Conservation (phyloP, 2,329 filamentous ascomycete species). For the Phialophora macrospora region DNA sequence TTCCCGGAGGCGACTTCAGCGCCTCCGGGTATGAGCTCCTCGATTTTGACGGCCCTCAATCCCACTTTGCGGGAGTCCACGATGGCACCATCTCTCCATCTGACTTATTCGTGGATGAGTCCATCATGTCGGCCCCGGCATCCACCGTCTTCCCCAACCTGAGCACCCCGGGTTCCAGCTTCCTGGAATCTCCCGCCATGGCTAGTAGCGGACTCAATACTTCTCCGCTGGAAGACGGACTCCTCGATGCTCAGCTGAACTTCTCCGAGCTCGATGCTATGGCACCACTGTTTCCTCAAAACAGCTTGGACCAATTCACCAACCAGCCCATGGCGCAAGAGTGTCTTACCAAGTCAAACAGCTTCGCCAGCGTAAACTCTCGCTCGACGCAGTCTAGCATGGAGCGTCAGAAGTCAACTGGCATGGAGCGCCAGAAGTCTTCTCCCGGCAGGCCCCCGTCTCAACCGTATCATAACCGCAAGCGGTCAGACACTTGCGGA, state of each 20-base stretch:
- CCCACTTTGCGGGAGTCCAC: conserved; percentile 25
- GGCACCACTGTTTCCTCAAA: conserved; percentile 38
- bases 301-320: conserved; percentile 37
- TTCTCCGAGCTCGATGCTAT: conserved; percentile 34
- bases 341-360: conserved; percentile 16
- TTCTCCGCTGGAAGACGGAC: conserved; percentile 38
- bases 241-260: conserved; percentile 38
- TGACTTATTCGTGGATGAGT: conserved; percentile 70
- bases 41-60: conserved; percentile 30
- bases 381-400: conserved; percentile 14
- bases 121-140: conserved; percentile 67
- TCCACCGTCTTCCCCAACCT: conserved; percentile 77
- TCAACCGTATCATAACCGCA: conserved; percentile 51
- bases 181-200: conserved; percentile 67
- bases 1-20: conserved; percentile 34
- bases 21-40: conserved; percentile 36
- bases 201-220: conserved; percentile 38
- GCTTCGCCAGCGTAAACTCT: conserved; percentile 26
- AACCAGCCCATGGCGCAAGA: conserved; percentile 41
- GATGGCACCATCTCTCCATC: conserved; percentile 75
- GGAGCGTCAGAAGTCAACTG: conserved; percentile 15
- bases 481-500: conserved; percentile 70
- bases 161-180: conserved; percentile 64
- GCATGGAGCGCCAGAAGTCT: conserved; percentile 40
- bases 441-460: conserved; percentile 47